Percentiles rank a stretch among this genome's conserved stretches.
phyloP scores from a whole-genome alignment of 2,329 filamentous ascomycete species.

The Ascocoryne sarcoides region DNA sequence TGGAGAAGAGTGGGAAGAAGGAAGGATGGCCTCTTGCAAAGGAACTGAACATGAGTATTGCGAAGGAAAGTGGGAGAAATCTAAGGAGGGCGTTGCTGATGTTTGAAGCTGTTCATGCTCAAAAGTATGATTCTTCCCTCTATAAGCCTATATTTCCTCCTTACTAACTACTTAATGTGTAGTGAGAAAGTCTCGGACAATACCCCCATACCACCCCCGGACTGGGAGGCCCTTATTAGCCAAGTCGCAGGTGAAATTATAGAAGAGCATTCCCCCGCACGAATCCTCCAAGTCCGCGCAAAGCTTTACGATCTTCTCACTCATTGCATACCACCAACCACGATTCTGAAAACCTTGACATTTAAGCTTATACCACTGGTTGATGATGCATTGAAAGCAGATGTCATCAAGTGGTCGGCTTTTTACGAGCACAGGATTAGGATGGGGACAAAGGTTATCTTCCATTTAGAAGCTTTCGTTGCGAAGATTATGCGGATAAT shows the following conservation, averaged over 20 bases:
- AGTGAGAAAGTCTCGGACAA: slow-evolving; percentile 86
- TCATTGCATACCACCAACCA: slow-evolving; percentile 93
- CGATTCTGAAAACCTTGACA: slow-evolving; percentile 86
- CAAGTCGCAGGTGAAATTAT: slow-evolving; percentile 91
- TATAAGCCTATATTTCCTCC: slow-evolving; percentile 7
- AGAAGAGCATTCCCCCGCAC: slow-evolving; percentile 81
- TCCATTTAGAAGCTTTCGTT: slow-evolving; percentile 96
- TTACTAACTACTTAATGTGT: slow-evolving; percentile 24
- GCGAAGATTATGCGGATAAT: slow-evolving; percentile 96
- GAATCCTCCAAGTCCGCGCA: slow-evolving; percentile 78
- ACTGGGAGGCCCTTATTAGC: slow-evolving; percentile 89
- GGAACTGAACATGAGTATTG: slow-evolving; percentile 74
- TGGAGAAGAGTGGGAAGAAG: slow-evolving; percentile 62
- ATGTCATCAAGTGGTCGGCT: slow-evolving; percentile 91
- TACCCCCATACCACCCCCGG: slow-evolving; percentile 85
- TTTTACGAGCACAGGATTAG: slow-evolving; percentile 96
- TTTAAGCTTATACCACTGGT: slow-evolving; percentile 85
- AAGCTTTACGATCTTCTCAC: slow-evolving; percentile 97
- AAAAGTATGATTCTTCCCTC: slow-evolving; percentile 59
- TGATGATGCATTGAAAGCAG: slow-evolving; percentile 81
- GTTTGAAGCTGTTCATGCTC: slow-evolving; percentile 94
- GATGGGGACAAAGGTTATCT: slow-evolving; percentile 90
- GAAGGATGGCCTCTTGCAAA: slow-evolving; percentile 75
- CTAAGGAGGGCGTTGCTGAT: slow-evolving; percentile 83
- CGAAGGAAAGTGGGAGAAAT: slow-evolving; percentile 84